A percentile compares a stretch with the other conserved stretches of the same genome.
These are phyloP conservation scores for Lecanosticta acicola DNA, from an alignment of 2,329 filamentous ascomycete species.

Conservation along the genomic window DNA sequence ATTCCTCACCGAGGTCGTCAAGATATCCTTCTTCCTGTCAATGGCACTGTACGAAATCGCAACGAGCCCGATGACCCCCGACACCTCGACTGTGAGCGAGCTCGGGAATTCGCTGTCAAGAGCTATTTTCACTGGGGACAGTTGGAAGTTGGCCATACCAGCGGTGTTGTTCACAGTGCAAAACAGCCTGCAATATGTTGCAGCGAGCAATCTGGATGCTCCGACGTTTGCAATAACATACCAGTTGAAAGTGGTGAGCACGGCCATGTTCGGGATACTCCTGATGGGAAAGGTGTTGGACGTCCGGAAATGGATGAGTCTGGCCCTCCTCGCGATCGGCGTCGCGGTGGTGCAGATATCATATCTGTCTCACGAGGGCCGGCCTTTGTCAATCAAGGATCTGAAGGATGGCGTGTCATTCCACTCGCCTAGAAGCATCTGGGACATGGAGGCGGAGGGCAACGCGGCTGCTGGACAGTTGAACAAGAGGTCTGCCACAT, in stretches of 20 bases:
- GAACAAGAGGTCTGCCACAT: slow-evolving; percentile 72
- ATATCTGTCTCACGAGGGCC: slow-evolving; percentile 47
- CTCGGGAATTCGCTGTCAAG: slow-evolving; percentile 74
- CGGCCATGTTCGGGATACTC: slow-evolving; percentile 76
- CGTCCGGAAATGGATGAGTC: slow-evolving; percentile 69
- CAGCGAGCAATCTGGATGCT: slow-evolving; percentile 82
- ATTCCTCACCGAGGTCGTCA: slow-evolving; percentile 87
- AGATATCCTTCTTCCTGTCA: slow-evolving; percentile 77
- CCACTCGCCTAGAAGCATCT: slow-evolving; percentile 72
- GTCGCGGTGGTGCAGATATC: slow-evolving; percentile 82
- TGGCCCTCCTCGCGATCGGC: slow-evolving; percentile 73
- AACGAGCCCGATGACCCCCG: slow-evolving; percentile 69
- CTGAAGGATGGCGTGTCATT: slow-evolving; percentile 54
- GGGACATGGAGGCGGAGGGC: slow-evolving; percentile 65
- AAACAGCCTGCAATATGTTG: slow-evolving; percentile 89
- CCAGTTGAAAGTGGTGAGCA: slow-evolving; percentile 89
- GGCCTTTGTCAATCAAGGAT: slow-evolving; percentile 53
- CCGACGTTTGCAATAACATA: slow-evolving; percentile 91
- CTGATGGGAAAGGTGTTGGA: slow-evolving; percentile 68
- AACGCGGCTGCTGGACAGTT: slow-evolving; percentile 48
- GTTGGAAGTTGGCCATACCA: slow-evolving; percentile 90
- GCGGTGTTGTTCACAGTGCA: slow-evolving; percentile 84
- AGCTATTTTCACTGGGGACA: slow-evolving; percentile 79
- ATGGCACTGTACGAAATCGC: slow-evolving; percentile 86
- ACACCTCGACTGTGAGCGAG: slow-evolving; percentile 51